Conservation (phyloP, 2,329 filamentous ascomycete genomes). For the Paecilomyces formosus region DNA sequence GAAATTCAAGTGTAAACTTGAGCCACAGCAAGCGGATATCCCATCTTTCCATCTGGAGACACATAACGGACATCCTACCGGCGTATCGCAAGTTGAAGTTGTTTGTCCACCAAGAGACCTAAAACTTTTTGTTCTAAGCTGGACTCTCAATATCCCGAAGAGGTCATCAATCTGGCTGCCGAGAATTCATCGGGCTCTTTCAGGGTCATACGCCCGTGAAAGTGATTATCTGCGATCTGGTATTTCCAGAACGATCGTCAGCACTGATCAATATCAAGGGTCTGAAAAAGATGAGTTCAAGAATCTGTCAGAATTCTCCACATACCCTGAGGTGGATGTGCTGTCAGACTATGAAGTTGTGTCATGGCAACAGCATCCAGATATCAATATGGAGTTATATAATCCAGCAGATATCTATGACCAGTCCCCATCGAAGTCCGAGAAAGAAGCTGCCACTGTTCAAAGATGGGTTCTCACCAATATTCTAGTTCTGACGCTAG, state of each 20-base stretch:
- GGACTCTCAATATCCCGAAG: slow-evolving; percentile 11
- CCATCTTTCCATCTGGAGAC: slow-evolving; percentile 13
- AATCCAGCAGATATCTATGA: not conserved
- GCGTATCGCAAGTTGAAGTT: slow-evolving; percentile 14
- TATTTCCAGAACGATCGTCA: not conserved
- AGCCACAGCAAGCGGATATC: slow-evolving; percentile 4
- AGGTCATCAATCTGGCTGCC: slow-evolving; percentile 17
- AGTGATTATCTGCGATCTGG: slow-evolving; percentile 6
- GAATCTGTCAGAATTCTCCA: not conserved
- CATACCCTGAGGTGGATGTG: not conserved
- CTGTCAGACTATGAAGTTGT: not conserved
- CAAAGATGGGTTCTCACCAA: not conserved
- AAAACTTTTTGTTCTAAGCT: slow-evolving; percentile 17
- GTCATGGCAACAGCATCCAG: not conserved
- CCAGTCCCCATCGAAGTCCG: not conserved
- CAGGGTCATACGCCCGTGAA: slow-evolving; percentile 4
- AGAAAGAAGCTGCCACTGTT: not conserved
- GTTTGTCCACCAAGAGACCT: slow-evolving; percentile 17
- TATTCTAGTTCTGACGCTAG: not conserved
- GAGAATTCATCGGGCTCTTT: slow-evolving; percentile 13
- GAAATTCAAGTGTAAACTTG: slow-evolving; percentile 13
- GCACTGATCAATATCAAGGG: not conserved
- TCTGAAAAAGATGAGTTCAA: not conserved
- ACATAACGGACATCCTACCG: slow-evolving; percentile 3
- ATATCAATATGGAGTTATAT: not conserved